These are phyloP conservation scores for Pyricularia sp. DNA, from an alignment of 2,329 filamentous ascomycete genomes.

Conservation along the genomic window DNA sequence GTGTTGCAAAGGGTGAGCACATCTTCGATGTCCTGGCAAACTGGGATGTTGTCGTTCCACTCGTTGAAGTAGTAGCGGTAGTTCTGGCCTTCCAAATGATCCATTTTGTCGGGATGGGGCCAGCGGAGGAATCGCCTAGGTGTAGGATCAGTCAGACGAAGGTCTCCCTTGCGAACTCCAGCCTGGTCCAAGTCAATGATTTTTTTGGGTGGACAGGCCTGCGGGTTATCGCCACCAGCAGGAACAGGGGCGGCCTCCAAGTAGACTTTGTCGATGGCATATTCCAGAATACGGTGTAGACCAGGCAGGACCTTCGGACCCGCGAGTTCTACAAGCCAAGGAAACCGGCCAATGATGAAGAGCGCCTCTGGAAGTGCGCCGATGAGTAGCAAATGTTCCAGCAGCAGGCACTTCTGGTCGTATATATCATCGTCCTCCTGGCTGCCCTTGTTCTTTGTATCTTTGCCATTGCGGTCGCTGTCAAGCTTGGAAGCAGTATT, in stretches of 20 bases:
- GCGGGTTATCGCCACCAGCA: slow-evolving; percentile 13
- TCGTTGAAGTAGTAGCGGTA: slow-evolving; percentile 98
- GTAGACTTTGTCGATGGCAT: slow-evolving; percentile 69
- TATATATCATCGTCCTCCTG: slow-evolving; percentile 45
- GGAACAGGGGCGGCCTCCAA: slow-evolving; percentile 32
- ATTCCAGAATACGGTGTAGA: slow-evolving; percentile 76
- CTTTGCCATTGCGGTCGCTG: slow-evolving; percentile 12
- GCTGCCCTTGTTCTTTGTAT: neutral
- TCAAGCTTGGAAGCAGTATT: slow-evolving; percentile 38
- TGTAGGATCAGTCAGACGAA: slow-evolving; percentile 50
- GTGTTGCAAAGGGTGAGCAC: slow-evolving; percentile 80
- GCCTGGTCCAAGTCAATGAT: slow-evolving; percentile 50
- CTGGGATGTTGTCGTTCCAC: slow-evolving; percentile 86
- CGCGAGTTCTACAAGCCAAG: slow-evolving; percentile 82
- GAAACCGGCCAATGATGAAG: slow-evolving; percentile 79
- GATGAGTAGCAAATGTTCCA: slow-evolving; percentile 80
- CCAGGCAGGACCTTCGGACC: slow-evolving; percentile 64
- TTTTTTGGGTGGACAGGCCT: slow-evolving; percentile 32
- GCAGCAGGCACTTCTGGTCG: slow-evolving; percentile 80
- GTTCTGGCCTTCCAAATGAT: slow-evolving; percentile 64
- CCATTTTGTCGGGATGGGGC: slow-evolving; percentile 72
- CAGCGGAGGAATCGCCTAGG: slow-evolving; percentile 67
- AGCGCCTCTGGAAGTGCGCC: slow-evolving; percentile 88
- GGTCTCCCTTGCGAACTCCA: slow-evolving; percentile 57
- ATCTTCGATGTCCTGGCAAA: slow-evolving; percentile 86